A percentile compares a stretch with the other conserved stretches of the same genome.
phyloP scores from a whole-genome alignment of 148 eudicot species.

The Simmondsia chinensis region DNA sequence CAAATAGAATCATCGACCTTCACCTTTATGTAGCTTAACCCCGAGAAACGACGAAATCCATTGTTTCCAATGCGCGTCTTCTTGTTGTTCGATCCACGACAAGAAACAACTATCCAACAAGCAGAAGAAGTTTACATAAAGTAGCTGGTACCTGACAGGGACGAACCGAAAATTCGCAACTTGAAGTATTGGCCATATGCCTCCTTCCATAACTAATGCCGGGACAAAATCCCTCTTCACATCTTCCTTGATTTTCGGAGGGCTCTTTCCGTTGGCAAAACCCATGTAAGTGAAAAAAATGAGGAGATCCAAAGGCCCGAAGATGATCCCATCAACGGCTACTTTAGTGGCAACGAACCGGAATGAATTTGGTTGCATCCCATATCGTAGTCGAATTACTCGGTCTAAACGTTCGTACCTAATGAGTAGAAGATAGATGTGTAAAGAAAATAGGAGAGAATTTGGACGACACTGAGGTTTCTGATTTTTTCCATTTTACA shows the following conservation, averaged over 20 bases:
- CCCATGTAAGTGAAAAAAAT: constrained; percentile 97
- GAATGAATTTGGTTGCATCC: constrained; percentile 57
- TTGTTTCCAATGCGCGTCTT: constrained; percentile 88
- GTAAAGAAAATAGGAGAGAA: too few relatives aligned
- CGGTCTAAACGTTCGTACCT: constrained; percentile 95
- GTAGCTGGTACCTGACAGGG: constrained; percentile 87
- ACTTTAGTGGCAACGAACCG: constrained; percentile 83
- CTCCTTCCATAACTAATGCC: constrained; percentile 74
- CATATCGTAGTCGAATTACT: constrained; percentile 35
- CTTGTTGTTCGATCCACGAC: constrained; percentile 93
- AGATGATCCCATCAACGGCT: constrained; percentile 73
- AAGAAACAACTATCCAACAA: constrained; percentile 90
- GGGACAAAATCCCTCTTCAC: constrained; percentile 87
- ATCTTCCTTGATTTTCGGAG: constrained; percentile 67
- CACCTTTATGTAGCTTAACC: constrained; percentile 40
- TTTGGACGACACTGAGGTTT: too few relatives aligned
- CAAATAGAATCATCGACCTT: constrained; percentile 27
- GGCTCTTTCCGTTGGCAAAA: constrained; percentile 60
- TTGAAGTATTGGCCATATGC: constrained; percentile 91
- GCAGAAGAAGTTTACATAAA: constrained; percentile 91
- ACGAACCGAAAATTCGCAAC: constrained; percentile 79
- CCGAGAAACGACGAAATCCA: constrained; percentile 43
- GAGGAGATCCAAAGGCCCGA: constrained; percentile 87
- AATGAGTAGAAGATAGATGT: constrained; percentile 1
- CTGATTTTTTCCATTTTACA: too few relatives aligned